These are phyloP conservation scores for Lactarius quietus DNA, from an alignment of 768 basidiomycete species.

Conservation along the genomic window DNA sequence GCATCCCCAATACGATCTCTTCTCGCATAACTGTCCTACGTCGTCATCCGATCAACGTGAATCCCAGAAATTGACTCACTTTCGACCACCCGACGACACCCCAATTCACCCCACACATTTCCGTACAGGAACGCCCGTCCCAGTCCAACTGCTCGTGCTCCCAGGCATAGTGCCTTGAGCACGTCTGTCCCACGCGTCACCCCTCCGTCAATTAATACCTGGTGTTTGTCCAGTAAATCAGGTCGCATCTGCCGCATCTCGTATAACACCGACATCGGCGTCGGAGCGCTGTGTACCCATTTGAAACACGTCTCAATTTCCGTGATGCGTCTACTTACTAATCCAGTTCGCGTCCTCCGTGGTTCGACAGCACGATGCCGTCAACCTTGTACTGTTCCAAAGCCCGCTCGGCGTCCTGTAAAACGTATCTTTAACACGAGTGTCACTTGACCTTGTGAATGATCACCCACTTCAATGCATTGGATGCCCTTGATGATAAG, in stretches of 20 bases:
- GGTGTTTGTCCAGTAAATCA: constrained; percentile 37
- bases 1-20: constrained; percentile 41
- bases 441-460: background rate
- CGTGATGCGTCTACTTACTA: constrained; percentile 34
- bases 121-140: constrained; percentile 45
- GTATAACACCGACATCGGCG: constrained; percentile 43
- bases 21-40: constrained; percentile 36
- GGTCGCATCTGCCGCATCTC: constrained; percentile 43
- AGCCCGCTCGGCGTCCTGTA: constrained; percentile 44
- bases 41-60: background rate
- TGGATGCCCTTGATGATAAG: constrained; percentile 47
- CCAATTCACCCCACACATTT: constrained; percentile 37
- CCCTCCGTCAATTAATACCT: constrained; percentile 47
- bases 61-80: constrained; percentile 25
- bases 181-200: constrained; percentile 46
- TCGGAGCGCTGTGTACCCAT: constrained; percentile 34
- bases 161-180: constrained; percentile 48
- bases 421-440: background rate
- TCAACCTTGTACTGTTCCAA: constrained; percentile 40
- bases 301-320: background rate
- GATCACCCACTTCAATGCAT: constrained; percentile 39
- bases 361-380: constrained; percentile 48
- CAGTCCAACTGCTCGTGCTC: constrained; percentile 44
- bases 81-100: constrained; percentile 29
- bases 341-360: constrained; percentile 46